Base-by-base conservation (phyloP, 129 eudicot genomes). In the Pulicaria dysenterica region DNA sequence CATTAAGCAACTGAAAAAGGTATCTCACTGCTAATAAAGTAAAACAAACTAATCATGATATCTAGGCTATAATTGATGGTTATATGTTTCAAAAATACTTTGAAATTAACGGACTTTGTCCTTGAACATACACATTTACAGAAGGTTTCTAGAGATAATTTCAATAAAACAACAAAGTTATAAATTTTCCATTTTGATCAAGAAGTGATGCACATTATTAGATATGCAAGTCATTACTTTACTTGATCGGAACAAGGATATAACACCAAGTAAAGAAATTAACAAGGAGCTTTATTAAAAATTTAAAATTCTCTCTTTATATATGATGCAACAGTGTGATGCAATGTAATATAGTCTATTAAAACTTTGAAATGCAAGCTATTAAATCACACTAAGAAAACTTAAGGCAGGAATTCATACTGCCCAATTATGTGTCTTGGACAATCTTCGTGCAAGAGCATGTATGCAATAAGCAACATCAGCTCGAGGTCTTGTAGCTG, bases 391-490 rank as follows among this genome's bases (percentile, higher is more conserved):
- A 79, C 36, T 36, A 81, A 34, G 45, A 61, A 58, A 47, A 64
- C 24, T 43, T 60, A 7, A 54, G 73, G 75, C 16, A 38, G 58
- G 59, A 78, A 67, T 39, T 58, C 91, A 48, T 85, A 94, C 98
- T 68, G 98, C 96, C 98, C 98, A 93, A 75, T 93, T 93, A 80
- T 79, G 92, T 69, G 98, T 93, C 86, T 86, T 90, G 41, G 96
- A 75, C 81, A 93, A 77, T 73, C 98, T 85, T 81, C 98, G 84
- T 24, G 96, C 95, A 76, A 93, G 96, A 68, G 95, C 98, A 84
- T 93, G 98, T 77, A 93, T 93, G 81, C 98, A 93, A 77, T 93
- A 93, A 7, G 96, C 98, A 64, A 93, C 98, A 82, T 93, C 98
- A 74, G 96, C 96, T 63, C 98, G 89, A 54, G 96, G 98, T 76